phyloP scores from a whole-genome alignment of 23 red algal genomes.

The Gracilaria gracilis region DNA sequence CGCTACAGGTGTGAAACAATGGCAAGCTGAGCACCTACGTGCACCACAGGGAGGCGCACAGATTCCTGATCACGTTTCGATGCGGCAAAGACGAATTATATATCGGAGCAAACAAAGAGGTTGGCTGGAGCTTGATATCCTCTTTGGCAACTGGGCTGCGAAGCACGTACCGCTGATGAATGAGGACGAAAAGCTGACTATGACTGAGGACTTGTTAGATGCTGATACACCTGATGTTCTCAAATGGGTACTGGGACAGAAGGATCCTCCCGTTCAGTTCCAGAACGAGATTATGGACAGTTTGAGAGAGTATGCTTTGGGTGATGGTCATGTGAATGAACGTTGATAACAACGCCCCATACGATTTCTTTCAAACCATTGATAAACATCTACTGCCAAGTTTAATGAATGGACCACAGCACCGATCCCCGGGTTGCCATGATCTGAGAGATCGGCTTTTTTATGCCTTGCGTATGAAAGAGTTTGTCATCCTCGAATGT shows the following conservation, averaged over 20 bases:
- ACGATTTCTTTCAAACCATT: no score
- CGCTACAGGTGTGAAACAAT: neutral
- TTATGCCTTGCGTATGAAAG: neutral
- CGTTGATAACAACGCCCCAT: neutral
- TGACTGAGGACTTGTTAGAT: conserved; percentile 75
- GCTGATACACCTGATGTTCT: conserved; percentile 85
- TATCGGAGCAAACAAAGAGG: conserved; percentile 89
- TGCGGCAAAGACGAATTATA: conserved; percentile 74
- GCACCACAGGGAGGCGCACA: conserved; percentile 58
- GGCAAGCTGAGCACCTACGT: neutral
- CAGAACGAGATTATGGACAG: conserved; percentile 16
- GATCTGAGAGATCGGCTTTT: no score
- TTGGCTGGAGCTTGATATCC: conserved; percentile 93
- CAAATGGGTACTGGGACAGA: conserved; percentile 72
- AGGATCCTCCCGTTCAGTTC: conserved; percentile 60
- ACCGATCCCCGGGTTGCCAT: no score
- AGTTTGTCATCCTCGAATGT: neutral
- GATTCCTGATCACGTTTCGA: conserved; percentile 54
- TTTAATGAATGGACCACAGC: no score
- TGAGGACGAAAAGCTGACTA: conserved; percentile 32
- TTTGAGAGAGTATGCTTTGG: conserved; percentile 4
- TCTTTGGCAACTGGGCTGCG: conserved; percentile 88
- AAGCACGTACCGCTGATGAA: conserved; percentile 48
- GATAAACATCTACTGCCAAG: no score
- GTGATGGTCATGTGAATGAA: conserved; percentile 28